phyloP scores from a whole-genome alignment of 2,329 filamentous ascomycete species.

The Chrysosporium queenslandicum region DNA sequence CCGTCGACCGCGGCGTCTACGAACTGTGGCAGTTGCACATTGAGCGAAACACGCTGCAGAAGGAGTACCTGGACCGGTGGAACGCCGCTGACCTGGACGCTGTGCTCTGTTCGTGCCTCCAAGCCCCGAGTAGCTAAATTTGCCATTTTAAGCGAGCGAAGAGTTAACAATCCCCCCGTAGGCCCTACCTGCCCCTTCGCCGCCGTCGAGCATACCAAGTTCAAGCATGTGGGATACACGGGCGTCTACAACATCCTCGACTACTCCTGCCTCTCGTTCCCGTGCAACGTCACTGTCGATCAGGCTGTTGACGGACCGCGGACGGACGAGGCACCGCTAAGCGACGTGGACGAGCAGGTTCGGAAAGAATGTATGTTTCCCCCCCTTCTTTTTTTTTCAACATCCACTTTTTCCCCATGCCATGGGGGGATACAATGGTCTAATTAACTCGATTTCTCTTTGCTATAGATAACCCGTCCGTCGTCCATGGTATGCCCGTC shows the following conservation, averaged over 20 bases:
- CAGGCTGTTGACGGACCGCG: constrained; percentile 40
- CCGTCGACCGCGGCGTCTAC: constrained; percentile 36
- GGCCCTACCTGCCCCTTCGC: constrained; percentile 36
- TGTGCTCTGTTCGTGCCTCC: constrained; percentile 19
- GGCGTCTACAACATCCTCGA: constrained; percentile 47
- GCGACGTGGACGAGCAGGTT: constrained; percentile 36
- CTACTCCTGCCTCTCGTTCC: constrained; percentile 46
- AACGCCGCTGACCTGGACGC: constrained; percentile 38
- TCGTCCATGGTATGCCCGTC: constrained; percentile 29
- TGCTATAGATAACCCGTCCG: constrained; percentile 39
- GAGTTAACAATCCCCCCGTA: constrained; percentile 23
- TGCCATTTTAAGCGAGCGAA: background rate
- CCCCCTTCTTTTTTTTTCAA: background rate
- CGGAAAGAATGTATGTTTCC: constrained; percentile 41
- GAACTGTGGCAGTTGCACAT: constrained; percentile 43
- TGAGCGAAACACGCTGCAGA: constrained; percentile 29
- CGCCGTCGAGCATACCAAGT: constrained; percentile 36
- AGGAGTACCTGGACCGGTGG: constrained; percentile 19
- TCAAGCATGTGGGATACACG: constrained; percentile 40
- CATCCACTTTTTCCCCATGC: background rate
- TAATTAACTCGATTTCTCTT: background rate
- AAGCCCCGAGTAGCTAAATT: too few relatives aligned
- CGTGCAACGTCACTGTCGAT: constrained; percentile 44
- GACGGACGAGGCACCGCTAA: constrained; percentile 27
- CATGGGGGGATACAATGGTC: background rate